Evolutionary conservation across 2,329 filamentous ascomycete genomes (phyloP).

Genomic region (Fusarium falciforme): DNA sequence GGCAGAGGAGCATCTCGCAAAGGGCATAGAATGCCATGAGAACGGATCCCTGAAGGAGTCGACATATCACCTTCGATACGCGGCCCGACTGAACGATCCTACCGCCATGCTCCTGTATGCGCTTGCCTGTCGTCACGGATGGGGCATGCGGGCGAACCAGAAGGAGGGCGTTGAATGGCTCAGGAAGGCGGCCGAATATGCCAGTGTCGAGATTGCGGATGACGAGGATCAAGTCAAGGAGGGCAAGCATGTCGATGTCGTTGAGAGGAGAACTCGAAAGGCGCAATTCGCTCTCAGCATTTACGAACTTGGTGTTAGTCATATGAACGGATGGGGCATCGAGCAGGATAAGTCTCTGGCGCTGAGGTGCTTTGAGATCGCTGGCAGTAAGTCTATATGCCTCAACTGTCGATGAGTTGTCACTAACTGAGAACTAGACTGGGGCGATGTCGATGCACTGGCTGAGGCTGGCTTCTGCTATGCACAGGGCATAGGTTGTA

Average conservation of each 20-base stretch:
- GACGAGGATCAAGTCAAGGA: slow-evolving; percentile 76
- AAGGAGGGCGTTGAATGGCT: slow-evolving; percentile 92
- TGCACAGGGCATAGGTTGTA: slow-evolving; percentile 90
- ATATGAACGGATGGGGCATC: slow-evolving; percentile 98
- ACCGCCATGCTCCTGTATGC: slow-evolving; percentile 98
- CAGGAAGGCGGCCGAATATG: slow-evolving; percentile 87
- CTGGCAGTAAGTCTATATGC: slow-evolving; percentile 71
- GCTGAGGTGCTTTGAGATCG: slow-evolving; percentile 94
- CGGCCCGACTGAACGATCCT: slow-evolving; percentile 85
- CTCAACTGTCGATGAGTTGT: not conserved
- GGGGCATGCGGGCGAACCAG: slow-evolving; percentile 96
- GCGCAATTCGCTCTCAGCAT: slow-evolving; percentile 96
- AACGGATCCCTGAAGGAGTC: slow-evolving; percentile 90
- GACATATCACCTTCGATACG: slow-evolving; percentile 93
- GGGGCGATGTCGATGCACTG: slow-evolving; percentile 95
- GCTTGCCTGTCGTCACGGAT: slow-evolving; percentile 93
- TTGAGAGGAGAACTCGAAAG: slow-evolving; percentile 84
- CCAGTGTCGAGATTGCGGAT: slow-evolving; percentile 84
- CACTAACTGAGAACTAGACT: slow-evolving; percentile 63
- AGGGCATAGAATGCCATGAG: slow-evolving; percentile 91
- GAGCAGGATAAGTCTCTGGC: slow-evolving; percentile 91
- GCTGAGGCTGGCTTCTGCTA: slow-evolving; percentile 97
- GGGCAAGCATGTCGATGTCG: slow-evolving; percentile 70
- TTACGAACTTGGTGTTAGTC: slow-evolving; percentile 95
- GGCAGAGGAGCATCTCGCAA: slow-evolving; percentile 88